These are phyloP conservation scores for Coffea canephora DNA, from an alignment of 257 asterid genomes.

Conservation along the genomic window DNA sequence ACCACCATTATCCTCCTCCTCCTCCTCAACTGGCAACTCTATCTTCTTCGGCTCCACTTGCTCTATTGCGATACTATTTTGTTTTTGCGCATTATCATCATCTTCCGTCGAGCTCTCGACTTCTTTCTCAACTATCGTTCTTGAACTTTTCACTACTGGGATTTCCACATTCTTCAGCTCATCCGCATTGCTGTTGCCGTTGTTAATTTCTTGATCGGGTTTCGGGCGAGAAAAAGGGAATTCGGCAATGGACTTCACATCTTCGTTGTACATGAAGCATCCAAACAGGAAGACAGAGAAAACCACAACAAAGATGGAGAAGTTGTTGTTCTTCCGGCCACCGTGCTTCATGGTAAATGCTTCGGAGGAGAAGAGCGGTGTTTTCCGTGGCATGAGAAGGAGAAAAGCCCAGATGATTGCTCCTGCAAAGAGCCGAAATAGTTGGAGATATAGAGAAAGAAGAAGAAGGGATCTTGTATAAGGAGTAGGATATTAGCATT, in stretches of 20 bases:
- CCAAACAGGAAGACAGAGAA: slow-evolving; percentile 67
- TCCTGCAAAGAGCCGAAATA: not conserved
- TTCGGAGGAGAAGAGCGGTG: slow-evolving; percentile 35
- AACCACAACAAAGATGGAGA: slow-evolving; percentile 54
- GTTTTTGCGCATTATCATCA: slow-evolving; percentile 20
- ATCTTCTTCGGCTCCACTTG: slow-evolving; percentile 28
- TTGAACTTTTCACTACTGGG: slow-evolving; percentile 44
- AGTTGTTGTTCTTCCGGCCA: slow-evolving; percentile 44
- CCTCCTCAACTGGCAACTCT: slow-evolving; percentile 32
- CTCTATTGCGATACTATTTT: slow-evolving; percentile 15
- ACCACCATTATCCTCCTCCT: slow-evolving; percentile 4
- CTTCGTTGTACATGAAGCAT: slow-evolving; percentile 78
- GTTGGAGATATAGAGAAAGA: slow-evolving; percentile 15
- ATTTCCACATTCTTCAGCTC: slow-evolving; percentile 23
- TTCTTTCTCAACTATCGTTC: slow-evolving; percentile 54
- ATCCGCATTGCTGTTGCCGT: not conserved
- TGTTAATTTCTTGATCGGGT: slow-evolving; percentile 29
- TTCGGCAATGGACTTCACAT: slow-evolving; percentile 67
- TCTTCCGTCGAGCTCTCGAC: slow-evolving; percentile 5
- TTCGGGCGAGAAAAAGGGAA: slow-evolving; percentile 61
- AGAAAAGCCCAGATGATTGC: not conserved
- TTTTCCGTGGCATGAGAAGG: slow-evolving; percentile 64
- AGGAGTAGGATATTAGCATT: not conserved
- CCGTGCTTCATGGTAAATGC: slow-evolving; percentile 52
- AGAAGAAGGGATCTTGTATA: slow-evolving; percentile 9